phyloP scores from a whole-genome alignment of 2,329 filamentous ascomycete species.

The Aspergillus sp. region DNA sequence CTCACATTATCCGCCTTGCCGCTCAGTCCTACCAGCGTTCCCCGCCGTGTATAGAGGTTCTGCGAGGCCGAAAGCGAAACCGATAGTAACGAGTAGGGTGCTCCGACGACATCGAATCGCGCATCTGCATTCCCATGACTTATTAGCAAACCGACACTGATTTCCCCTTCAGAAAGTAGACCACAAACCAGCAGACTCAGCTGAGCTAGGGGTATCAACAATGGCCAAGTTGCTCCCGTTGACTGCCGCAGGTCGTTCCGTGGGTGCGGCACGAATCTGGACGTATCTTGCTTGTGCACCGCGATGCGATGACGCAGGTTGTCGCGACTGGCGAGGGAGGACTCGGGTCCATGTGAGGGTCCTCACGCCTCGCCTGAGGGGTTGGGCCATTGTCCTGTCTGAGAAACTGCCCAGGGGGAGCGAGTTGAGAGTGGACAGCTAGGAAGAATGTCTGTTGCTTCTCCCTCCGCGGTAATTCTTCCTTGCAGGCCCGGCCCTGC shows the following conservation, averaged over 20 bases:
- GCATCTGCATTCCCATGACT: slow-evolving; percentile 63
- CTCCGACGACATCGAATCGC: slow-evolving; percentile 87
- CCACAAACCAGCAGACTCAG: slow-evolving; percentile 42
- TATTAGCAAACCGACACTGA: slow-evolving; percentile 15
- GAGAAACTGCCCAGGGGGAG: slow-evolving; percentile 12
- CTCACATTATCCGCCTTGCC: slow-evolving; percentile 87
- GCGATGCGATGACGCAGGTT: slow-evolving; percentile 21
- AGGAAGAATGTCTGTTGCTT: slow-evolving; percentile 4
- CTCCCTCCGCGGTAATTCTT: slow-evolving; percentile 18
- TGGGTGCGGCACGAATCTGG: slow-evolving; percentile 46
- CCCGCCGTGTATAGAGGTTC: slow-evolving; percentile 85
- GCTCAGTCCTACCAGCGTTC: slow-evolving; percentile 84
- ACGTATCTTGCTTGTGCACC: slow-evolving; percentile 36
- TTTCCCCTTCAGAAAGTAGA: not conserved
- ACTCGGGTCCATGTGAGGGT: slow-evolving; percentile 34
- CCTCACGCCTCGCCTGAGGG: slow-evolving; percentile 36
- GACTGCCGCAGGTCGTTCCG: slow-evolving; percentile 36
- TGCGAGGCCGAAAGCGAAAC: slow-evolving; percentile 92
- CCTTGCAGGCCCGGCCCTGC: slow-evolving; percentile 14
- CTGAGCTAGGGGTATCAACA: slow-evolving; percentile 38
- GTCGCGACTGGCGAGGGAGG: slow-evolving; percentile 26
- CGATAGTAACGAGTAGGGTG: slow-evolving; percentile 89
- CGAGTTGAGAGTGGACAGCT: slow-evolving; percentile 2
- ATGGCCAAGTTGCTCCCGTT: slow-evolving; percentile 40
- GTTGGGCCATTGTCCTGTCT: slow-evolving; percentile 35